Evolutionary conservation across 2,329 filamentous ascomycete genomes (phyloP).

Genomic region (Teratosphaeria gauchensis): DNA sequence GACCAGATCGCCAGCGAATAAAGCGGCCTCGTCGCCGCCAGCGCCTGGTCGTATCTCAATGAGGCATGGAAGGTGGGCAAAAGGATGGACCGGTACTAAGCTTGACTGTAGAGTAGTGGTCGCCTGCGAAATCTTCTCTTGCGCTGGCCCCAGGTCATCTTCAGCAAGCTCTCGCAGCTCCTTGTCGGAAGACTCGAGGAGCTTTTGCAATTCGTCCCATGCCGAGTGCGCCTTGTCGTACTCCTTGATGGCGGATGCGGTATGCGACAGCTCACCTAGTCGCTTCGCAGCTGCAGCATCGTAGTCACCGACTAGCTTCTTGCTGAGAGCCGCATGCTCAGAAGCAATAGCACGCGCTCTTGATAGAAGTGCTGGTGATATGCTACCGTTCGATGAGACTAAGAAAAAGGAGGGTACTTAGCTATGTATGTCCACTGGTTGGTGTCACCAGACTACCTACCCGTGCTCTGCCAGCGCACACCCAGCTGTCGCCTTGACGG

Average conservation of each 20-base stretch:
- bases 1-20: slow-evolving; percentile 80
- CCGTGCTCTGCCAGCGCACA: slow-evolving; percentile 7
- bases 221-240: slow-evolving; percentile 52
- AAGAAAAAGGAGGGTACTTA: not conserved
- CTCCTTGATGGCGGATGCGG: slow-evolving; percentile 44
- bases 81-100: slow-evolving; percentile 80
- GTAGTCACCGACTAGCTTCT: slow-evolving; percentile 45
- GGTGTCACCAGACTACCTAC: not conserved
- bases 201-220: slow-evolving; percentile 59
- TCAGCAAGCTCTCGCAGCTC: slow-evolving; percentile 51
- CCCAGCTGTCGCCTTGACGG: not conserved
- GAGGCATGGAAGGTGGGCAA: slow-evolving; percentile 79
- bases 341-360: slow-evolving; percentile 46
- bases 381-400: slow-evolving; percentile 16
- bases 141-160: slow-evolving; percentile 62
- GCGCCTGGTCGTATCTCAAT: slow-evolving; percentile 87
- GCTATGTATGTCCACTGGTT: not conserved
- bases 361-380: slow-evolving; percentile 47
- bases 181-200: slow-evolving; percentile 52
- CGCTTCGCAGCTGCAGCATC: slow-evolving; percentile 48
- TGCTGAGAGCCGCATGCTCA: slow-evolving; percentile 46
- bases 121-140: slow-evolving; percentile 51
- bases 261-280: slow-evolving; percentile 44
- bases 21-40: slow-evolving; percentile 79
- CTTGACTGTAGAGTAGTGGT: slow-evolving; percentile 61